phyloP scores from a whole-genome alignment of 805 yeast species.

The Ogataea chonburiensis region DNA sequence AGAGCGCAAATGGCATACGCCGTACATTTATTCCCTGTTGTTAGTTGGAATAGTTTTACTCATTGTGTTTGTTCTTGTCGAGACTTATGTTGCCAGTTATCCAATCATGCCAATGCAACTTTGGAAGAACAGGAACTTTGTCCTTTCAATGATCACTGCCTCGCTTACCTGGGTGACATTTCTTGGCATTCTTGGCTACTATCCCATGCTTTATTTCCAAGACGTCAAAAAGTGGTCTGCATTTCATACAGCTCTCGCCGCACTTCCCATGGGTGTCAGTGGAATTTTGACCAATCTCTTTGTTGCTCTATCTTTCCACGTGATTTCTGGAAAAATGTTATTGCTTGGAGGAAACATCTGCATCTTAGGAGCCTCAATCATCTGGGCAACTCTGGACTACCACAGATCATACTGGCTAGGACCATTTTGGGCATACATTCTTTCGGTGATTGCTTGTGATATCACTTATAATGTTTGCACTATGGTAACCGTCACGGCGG shows the following conservation, averaged over 20 bases:
- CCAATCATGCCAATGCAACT: slow-evolving; percentile 43
- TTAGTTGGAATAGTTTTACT: slow-evolving; percentile 36
- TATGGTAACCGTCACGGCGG: slow-evolving; percentile 38
- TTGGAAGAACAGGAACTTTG: slow-evolving; percentile 37
- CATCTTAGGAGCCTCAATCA: slow-evolving; percentile 32
- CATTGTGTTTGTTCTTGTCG: slow-evolving; percentile 33
- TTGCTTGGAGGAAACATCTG: slow-evolving; percentile 31
- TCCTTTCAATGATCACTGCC: slow-evolving; percentile 35
- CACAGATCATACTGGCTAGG: slow-evolving; percentile 39
- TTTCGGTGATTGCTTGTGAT: slow-evolving; percentile 42
- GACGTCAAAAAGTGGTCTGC: slow-evolving; percentile 35
- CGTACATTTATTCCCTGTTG: slow-evolving; percentile 39
- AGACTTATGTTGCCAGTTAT: slow-evolving; percentile 33
- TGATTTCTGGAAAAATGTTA: slow-evolving; percentile 37
- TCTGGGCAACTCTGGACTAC: slow-evolving; percentile 38
- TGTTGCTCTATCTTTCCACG: slow-evolving; percentile 39
- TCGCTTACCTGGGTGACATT: slow-evolving; percentile 38
- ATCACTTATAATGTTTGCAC: slow-evolving; percentile 41
- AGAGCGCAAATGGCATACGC: slow-evolving; percentile 40
- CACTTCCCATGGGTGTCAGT: slow-evolving; percentile 37
- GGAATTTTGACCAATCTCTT: slow-evolving; percentile 40
- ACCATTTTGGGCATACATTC: slow-evolving; percentile 38
- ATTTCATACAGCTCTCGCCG: slow-evolving; percentile 37
- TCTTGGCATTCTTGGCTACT: slow-evolving; percentile 36
- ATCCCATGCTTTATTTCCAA: slow-evolving; percentile 39